Evolutionary conservation across 345 rosid genomes (phyloP).

Genomic region (Chamaenerion angustifolium): DNA sequence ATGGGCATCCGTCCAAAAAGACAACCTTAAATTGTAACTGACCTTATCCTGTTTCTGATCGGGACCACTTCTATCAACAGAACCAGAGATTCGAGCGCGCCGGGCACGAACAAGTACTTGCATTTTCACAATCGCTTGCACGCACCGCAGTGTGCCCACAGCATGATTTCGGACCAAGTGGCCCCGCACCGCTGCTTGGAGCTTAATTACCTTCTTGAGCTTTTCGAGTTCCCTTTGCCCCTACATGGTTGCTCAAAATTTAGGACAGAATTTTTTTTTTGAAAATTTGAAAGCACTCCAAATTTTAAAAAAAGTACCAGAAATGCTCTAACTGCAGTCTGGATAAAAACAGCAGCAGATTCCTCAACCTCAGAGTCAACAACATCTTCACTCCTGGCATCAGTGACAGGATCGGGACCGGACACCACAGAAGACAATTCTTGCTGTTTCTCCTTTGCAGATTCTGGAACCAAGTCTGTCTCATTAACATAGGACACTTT

Average conservation of each 20-base stretch:
- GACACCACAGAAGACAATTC: constrained; percentile 14
- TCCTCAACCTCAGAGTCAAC: constrained; percentile 22
- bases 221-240: constrained; percentile 48
- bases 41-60: constrained; percentile 10
- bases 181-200: constrained; percentile 96
- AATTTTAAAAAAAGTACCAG: constrained; percentile 27
- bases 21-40: background rate
- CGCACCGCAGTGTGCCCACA: constrained; percentile 64
- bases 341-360: constrained; percentile 34
- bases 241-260: constrained; percentile 20
- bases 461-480: too few relatives aligned
- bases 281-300: background rate
- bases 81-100: constrained; percentile 22
- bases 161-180: constrained; percentile 86
- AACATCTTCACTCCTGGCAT: constrained; percentile 14
- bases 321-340: constrained; percentile 41
- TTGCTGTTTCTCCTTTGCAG: constrained; percentile 29
- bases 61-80: too few relatives aligned
- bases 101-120: constrained; percentile 78
- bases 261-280: background rate
- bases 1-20: too few relatives aligned
- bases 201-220: constrained; percentile 55
- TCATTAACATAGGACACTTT: constrained; percentile 12
- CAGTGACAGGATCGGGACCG: constrained; percentile 12
- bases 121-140: constrained; percentile 85